Evolutionary conservation across 306 rosid genomes (phyloP).

Genomic region (Parietaria judaica): DNA sequence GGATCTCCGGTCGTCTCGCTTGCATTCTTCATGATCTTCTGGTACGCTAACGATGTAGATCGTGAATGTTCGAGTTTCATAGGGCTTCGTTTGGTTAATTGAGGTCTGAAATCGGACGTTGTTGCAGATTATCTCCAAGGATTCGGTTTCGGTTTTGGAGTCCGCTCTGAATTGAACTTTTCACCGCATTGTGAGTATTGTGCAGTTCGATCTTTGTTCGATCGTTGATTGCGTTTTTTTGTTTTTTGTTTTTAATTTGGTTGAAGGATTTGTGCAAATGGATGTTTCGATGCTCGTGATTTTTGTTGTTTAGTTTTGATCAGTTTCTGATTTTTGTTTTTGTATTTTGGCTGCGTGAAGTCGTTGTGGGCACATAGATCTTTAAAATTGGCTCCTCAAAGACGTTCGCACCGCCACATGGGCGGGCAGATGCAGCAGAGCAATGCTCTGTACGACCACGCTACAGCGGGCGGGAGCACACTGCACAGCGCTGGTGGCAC

Average conservation of each 20-base stretch:
- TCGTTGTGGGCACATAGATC: constrained; percentile 53
- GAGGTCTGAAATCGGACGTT: constrained; percentile 18
- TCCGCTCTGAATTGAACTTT: constrained; percentile 40
- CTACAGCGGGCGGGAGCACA: constrained; percentile 47
- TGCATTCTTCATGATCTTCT: background rate
- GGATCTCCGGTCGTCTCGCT: constrained; percentile 27
- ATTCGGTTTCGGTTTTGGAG: constrained; percentile 29
- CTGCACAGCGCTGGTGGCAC: constrained; percentile 69
- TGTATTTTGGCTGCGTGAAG: constrained; percentile 30
- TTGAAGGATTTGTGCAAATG: background rate
- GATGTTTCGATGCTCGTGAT: background rate
- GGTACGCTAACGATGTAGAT: background rate
- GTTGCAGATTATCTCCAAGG: constrained; percentile 25
- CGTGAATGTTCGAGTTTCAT: background rate
- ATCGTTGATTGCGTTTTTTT: background rate
- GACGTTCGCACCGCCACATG: constrained; percentile 99
- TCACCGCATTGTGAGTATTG: constrained; percentile 55
- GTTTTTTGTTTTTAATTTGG: background rate
- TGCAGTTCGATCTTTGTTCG: constrained; percentile 6
- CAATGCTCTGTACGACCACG: constrained; percentile 81
- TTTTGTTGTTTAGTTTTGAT: constrained; percentile 1
- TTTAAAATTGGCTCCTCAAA: constrained; percentile 98
- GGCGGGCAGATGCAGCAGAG: constrained; percentile 99
- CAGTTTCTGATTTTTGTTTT: constrained; percentile 2
- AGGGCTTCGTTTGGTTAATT: background rate